Percentiles rank a stretch among this genome's conserved stretches.
These are phyloP conservation scores for Penicillium diatomitis DNA, from an alignment of 495 filamentous ascomycete genomes.

Conservation along the genomic window DNA sequence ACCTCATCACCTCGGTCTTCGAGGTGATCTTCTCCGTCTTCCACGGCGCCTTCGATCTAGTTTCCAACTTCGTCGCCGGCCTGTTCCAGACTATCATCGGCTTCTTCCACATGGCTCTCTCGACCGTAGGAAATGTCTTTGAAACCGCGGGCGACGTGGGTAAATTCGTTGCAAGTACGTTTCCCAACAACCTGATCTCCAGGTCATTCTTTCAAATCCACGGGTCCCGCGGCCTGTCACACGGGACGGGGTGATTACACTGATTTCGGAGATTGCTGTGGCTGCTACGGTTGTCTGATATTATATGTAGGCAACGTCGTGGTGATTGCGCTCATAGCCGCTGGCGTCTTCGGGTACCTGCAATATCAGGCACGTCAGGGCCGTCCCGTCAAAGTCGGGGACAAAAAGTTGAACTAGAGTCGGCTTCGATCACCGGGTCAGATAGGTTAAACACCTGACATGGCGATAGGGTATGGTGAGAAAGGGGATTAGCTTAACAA, in stretches of 20 bases:
- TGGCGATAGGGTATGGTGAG: too few species aligned
- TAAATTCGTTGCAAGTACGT: constrained; percentile 9
- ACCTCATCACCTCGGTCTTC: constrained; percentile 9
- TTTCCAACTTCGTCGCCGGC: background rate
- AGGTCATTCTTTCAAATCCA: too few species aligned
- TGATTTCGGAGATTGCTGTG: too few species aligned
- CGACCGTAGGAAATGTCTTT: background rate
- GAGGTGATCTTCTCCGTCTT: constrained; percentile 13
- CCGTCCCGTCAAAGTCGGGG: constrained; percentile 2
- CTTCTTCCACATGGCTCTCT: background rate
- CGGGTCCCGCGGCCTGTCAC: too few species aligned
- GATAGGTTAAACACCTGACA: background rate
- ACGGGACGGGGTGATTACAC: too few species aligned
- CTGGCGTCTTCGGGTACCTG: constrained; percentile 7
- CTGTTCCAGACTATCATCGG: constrained; percentile 4
- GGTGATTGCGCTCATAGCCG: constrained; percentile 7
- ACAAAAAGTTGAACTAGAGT: constrained; percentile 10
- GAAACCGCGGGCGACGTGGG: constrained; percentile 9
- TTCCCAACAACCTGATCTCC: too few species aligned
- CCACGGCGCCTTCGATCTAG: background rate
- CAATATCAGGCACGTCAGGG: constrained; percentile 8
- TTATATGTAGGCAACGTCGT: constrained; percentile 10
- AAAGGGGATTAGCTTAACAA: too few species aligned
- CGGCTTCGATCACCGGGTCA: background rate
- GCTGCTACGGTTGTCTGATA: too few species aligned